phyloP scores from a whole-genome alignment of 306 rosid genomes.

The Vicia faba region DNA sequence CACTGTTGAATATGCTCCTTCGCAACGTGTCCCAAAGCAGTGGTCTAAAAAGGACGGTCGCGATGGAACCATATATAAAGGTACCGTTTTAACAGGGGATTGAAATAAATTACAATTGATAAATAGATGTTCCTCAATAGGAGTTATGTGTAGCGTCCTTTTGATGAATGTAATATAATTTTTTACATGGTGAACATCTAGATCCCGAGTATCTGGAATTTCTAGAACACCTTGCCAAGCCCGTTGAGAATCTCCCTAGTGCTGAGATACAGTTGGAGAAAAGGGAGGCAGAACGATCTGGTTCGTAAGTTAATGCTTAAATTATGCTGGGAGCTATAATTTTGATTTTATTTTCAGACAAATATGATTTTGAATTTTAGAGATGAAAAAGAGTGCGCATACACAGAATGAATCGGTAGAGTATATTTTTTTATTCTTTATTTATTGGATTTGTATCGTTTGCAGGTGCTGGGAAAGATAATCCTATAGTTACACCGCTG shows the following conservation, averaged over 20 bases:
- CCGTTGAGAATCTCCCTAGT: constrained; percentile 80
- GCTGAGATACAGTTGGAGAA: constrained; percentile 82
- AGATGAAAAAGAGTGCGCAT: neutral
- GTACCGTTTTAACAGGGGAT: constrained; percentile 38
- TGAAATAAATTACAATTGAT: constrained; percentile 3
- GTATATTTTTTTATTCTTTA: neutral
- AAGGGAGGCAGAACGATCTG: constrained; percentile 75
- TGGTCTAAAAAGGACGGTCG: constrained; percentile 66
- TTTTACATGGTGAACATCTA: constrained; percentile 55
- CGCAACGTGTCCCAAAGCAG: constrained; percentile 71
- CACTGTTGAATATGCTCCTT: constrained; percentile 74
- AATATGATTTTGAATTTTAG: neutral
- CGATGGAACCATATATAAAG: constrained; percentile 70
- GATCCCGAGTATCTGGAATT: constrained; percentile 78
- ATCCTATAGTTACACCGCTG: constrained; percentile 68
- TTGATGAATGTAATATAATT: constrained; percentile 40
- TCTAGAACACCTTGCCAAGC: constrained; percentile 69
- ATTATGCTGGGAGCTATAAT: neutral
- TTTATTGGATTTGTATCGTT: constrained; percentile 24
- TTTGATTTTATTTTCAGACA: neutral
- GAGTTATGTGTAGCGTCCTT: constrained; percentile 40
- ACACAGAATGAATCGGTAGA: constrained; percentile 2
- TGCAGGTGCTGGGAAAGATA: constrained; percentile 60
- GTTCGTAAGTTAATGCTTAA: constrained; percentile 46
- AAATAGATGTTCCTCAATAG: no score